Percentiles rank a stretch among this genome's conserved stretches.
These are phyloP conservation scores for Phaeosphaeriaceae sp. DNA, from an alignment of 2,329 filamentous ascomycete species.

Conservation along the genomic window DNA sequence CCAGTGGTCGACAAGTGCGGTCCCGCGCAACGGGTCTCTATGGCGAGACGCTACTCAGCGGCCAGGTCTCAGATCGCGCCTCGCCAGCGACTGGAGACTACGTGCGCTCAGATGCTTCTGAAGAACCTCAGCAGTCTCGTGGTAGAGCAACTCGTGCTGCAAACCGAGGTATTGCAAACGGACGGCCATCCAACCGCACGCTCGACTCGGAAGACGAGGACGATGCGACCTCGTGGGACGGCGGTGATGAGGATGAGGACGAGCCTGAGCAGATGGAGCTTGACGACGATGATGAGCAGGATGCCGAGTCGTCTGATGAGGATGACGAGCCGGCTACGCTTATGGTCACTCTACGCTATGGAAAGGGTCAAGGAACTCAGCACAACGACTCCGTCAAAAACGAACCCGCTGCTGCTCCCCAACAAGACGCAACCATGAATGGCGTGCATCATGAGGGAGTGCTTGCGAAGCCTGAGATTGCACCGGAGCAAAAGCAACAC, in stretches of 20 bases:
- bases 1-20: constrained; percentile 85
- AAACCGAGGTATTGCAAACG: constrained; percentile 25
- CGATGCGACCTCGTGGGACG: constrained; percentile 70
- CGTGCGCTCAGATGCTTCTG: constrained; percentile 54
- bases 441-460: neutral
- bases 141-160: constrained; percentile 53
- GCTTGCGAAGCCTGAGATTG: constrained; percentile 5
- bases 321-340: constrained; percentile 62
- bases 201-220: constrained; percentile 73
- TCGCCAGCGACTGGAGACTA: constrained; percentile 54
- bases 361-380: constrained; percentile 24
- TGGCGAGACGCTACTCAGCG: constrained; percentile 67
- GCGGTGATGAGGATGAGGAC: constrained; percentile 77
- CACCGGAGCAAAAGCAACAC: constrained; percentile 11
- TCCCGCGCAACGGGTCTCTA: constrained; percentile 69
- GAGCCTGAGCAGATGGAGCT: constrained; percentile 72
- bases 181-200: constrained; percentile 34
- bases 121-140: constrained; percentile 54
- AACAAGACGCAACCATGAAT: constrained; percentile 3
- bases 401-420: neutral
- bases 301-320: constrained; percentile 49
- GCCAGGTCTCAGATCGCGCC: constrained; percentile 54
- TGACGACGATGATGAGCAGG: constrained; percentile 62
- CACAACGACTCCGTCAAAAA: constrained; percentile 1
- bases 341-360: constrained; percentile 72